Evolutionary conservation across 73 alveolate genomes (phyloP), one percentile per base, ranked within the genome.

Genomic region (Paramecium sexaurelia): DNA sequence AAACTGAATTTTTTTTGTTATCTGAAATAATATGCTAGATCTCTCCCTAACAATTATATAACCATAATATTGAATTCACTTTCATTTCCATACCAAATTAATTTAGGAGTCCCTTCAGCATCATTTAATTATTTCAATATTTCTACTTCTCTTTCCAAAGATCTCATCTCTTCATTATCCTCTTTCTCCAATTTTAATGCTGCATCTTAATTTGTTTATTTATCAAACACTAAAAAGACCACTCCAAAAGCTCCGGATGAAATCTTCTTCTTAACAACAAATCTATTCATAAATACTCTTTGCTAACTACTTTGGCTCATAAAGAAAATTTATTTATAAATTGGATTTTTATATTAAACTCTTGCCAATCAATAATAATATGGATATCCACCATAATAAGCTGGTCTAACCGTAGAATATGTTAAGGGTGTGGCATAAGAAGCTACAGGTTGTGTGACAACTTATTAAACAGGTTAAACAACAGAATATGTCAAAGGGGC

Each of bases 111-210:
- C 10, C 90, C 90, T 29, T 22, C 43, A 24, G 90, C 55, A 40
- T 78, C 71, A 24, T 78, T 39, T 11, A 78, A 43, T 22, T 78
- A 24, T 39, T 39, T 43, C n/a, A 78, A 8, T 22, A 78, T 78
- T 24, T 45, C 40, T 9, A 78, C 71, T 45, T 78, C 90, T 45
- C 73, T 78, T 26, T 78, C 90, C 27, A 78, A 43, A 78, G 90
- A 78, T 78, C 71, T 78, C 37, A 40, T 78, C 15, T 78, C 90
- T 41, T 78, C 90, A 78, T 78, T 78, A 78, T 78, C 90, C 13
- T 78, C 68, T 78, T 78, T 78, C 41, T 78, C 90, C 8, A 78
- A 45, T 39, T 78, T 78, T 13, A 78, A 43, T 19, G 90, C 90
- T 10, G 73, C 45, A 40, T 78, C 90, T 3, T 37, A 5, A 39